Evolutionary conservation across 2,329 filamentous ascomycete genomes (phyloP), one percentile per base, ranked within the genome.

Genomic region (Conoideocrella luteorostrata): DNA sequence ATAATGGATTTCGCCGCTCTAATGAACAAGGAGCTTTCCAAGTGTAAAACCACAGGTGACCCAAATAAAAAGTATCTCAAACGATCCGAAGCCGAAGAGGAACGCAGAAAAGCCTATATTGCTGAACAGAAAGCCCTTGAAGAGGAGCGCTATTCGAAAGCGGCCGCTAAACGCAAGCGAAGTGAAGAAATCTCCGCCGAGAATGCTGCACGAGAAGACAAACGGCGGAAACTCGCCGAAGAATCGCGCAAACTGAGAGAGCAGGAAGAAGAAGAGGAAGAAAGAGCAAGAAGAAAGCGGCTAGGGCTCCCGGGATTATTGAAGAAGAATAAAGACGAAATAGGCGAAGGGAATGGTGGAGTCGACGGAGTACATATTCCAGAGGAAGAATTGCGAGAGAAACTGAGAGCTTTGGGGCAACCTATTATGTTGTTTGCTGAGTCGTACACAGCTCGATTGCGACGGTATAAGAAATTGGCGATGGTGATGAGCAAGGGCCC

Each of bases 1-100:
- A 15, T 4, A 12, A 98, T 98, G 93, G 90, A 98, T 66, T 98
- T 98, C 71, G 89, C 89, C 48, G 80, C 88, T 28, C 72, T 98
- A 38, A 95, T 98, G 88, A 82, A 86, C 57, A 86, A 88, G 60
- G 89, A 95, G 66, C 93, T 98, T 58, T 80, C 86, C 57, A 94
- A 93, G 65, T 75, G 83, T 53, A 88, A 88, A 64, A 67, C 75
- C 43, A 53, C 66, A 33, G 52, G 67, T 33, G 53, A 67, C 41
- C 50, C 68, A 13, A 57, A 65, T 30, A 83, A 84, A 57, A 95
- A 95, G 65, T 97, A 88, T 63, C 68, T 88, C 50, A 89, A 88
- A 55, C 88, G 89, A 52, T 82, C 85, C 52, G 91, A 98, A 52
- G 63, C 88, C 53, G 93, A 98, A 72, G 84, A 86, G 42, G 80